A percentile compares a stretch with the other conserved stretches of the same genome.
Conservation (phyloP, 192 early-diverging fungal species). For the Coemansia sp. region DNA sequence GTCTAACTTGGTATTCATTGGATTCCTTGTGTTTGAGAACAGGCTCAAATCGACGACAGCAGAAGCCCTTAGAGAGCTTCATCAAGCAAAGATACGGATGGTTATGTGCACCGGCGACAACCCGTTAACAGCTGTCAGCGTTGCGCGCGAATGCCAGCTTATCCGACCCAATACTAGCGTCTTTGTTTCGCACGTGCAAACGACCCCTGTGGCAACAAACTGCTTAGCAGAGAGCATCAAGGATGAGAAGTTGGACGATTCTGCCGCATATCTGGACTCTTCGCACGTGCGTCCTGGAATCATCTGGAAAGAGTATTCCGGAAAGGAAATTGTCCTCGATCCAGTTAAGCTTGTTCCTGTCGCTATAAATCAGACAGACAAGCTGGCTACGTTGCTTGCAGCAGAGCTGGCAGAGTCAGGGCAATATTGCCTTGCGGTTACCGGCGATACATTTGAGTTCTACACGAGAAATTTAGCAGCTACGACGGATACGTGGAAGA, state of each 20-base stretch:
- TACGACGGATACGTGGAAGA: constrained; percentile 57
- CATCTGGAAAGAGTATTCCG: constrained; percentile 59
- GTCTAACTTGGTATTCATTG: constrained; percentile 78
- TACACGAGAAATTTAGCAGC: constrained; percentile 57
- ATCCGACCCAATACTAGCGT: constrained; percentile 67
- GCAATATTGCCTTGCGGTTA: constrained; percentile 83
- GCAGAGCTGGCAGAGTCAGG: constrained; percentile 30
- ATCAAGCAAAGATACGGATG: constrained; percentile 80
- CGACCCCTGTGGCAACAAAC: neutral
- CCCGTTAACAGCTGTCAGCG: constrained; percentile 91
- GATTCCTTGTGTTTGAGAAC: constrained; percentile 98
- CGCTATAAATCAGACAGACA: constrained; percentile 7
- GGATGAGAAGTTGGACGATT: neutral
- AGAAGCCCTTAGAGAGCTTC: constrained; percentile 71
- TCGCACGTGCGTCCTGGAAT: constrained; percentile 1
- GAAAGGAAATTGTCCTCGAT: constrained; percentile 53
- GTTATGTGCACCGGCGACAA: constrained; percentile 99
- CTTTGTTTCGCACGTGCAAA: constrained; percentile 74
- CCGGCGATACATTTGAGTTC: constrained; percentile 85
- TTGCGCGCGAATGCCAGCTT: constrained; percentile 90
- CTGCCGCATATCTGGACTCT: neutral
- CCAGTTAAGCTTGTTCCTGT: constrained; percentile 42
- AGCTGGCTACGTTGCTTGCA: constrained; percentile 8
- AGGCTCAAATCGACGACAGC: constrained; percentile 86
- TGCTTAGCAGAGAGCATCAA: neutral